A percentile compares a stretch with the other conserved stretches of the same genome.
Conservation (phyloP, 805 yeast species). For the Candida silvicultrix region DNA sequence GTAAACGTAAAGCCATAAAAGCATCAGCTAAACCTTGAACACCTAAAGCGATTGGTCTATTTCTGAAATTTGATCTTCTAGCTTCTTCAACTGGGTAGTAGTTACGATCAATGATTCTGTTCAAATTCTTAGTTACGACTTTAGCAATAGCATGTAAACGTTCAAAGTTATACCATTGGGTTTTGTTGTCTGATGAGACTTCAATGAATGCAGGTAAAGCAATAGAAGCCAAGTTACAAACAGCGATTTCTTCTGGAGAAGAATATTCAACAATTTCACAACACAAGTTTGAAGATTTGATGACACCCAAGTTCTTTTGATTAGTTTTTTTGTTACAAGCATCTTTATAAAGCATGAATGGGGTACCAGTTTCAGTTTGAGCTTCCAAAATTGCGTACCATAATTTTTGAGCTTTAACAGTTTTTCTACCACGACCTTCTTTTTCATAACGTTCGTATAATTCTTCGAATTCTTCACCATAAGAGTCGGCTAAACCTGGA, state of each 20-base stretch:
- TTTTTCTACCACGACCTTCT: constrained; percentile 57
- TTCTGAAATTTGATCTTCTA: constrained; percentile 63
- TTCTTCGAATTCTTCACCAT: constrained; percentile 76
- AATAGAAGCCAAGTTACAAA: constrained; percentile 88
- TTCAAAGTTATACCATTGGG: constrained; percentile 59
- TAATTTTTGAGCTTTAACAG: constrained; percentile 79
- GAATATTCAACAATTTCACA: constrained; percentile 93
- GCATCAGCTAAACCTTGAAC: constrained; percentile 97
- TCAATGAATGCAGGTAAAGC: constrained; percentile 79
- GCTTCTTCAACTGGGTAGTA: constrained; percentile 81
- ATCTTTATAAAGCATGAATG: constrained; percentile 91
- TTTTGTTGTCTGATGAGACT: constrained; percentile 34
- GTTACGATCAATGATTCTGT: constrained; percentile 79
- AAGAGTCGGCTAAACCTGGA: constrained; percentile 76
- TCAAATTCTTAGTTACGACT: constrained; percentile 71
- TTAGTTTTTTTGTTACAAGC: constrained; percentile 82
- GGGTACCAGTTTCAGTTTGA: constrained; percentile 95
- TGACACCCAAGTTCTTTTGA: constrained; percentile 87
- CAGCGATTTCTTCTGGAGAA: constrained; percentile 89
- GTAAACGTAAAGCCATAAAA: constrained; percentile 71
- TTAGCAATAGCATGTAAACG: constrained; percentile 72
- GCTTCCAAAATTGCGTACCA: constrained; percentile 89
- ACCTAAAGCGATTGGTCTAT: constrained; percentile 94
- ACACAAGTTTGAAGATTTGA: constrained; percentile 90
- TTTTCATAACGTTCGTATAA: constrained; percentile 69